Evolutionary conservation across 441 rosid genomes (phyloP).

Genomic region (Euphorbia schlechtendalii): DNA sequence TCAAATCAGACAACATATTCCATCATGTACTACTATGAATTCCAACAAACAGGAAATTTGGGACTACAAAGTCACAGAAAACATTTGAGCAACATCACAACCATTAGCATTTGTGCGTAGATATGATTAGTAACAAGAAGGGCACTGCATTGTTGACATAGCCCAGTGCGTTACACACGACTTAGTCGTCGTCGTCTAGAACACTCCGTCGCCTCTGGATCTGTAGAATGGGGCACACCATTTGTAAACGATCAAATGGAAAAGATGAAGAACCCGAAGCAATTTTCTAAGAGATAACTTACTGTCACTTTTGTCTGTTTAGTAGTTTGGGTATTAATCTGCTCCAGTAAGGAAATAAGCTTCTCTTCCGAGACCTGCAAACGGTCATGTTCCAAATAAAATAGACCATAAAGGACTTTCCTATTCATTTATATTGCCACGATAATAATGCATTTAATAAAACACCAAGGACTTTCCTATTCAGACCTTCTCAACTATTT

Average conservation of each 20-base stretch:
- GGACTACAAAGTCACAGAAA: background rate
- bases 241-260: background rate
- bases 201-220: constrained; percentile 93
- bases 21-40: background rate
- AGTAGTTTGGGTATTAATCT: constrained; percentile 78
- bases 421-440: no score
- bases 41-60: background rate
- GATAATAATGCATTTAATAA: background rate
- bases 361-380: constrained; percentile 83
- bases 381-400: background rate
- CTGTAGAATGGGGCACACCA: constrained; percentile 30
- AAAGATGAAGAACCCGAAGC: background rate
- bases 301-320: constrained; percentile 95
- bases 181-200: constrained; percentile 74
- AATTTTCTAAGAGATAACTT: constrained; percentile 17
- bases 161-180: constrained; percentile 9
- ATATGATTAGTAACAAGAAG: constrained; percentile 13
- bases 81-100: background rate
- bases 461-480: constrained; percentile 15
- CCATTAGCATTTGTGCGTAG: background rate
- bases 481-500: constrained; percentile 80
- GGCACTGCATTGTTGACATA: background rate
- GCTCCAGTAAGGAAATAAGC: constrained; percentile 83
- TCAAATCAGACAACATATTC: background rate
- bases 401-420: no score